These are phyloP conservation scores for Tardiomyces digboiensis DNA, from an alignment of 1,139 yeast genomes.

Conservation along the genomic window DNA sequence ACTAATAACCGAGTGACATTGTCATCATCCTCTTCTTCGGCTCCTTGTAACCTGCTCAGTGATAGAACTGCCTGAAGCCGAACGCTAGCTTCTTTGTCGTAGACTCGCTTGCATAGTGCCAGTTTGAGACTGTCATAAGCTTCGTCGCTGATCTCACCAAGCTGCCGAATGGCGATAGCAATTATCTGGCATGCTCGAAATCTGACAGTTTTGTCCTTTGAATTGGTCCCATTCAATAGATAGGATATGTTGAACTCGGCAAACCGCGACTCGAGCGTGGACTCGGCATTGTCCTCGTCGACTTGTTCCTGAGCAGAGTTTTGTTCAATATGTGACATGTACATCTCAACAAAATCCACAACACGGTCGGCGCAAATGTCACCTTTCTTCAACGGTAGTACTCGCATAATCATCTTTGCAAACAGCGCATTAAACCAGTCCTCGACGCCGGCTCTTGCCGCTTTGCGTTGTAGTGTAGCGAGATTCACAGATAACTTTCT, in stretches of 20 bases:
- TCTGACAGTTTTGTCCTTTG: conserved; percentile 69
- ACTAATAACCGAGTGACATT: conserved; percentile 43
- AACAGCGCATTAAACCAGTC: conserved; percentile 53
- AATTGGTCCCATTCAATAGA: conserved; percentile 64
- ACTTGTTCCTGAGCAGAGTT: conserved; percentile 25
- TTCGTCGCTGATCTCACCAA: conserved; percentile 71
- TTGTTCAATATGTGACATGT: conserved; percentile 38
- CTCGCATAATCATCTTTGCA: conserved; percentile 50
- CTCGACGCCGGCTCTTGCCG: conserved; percentile 42
- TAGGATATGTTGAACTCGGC: conserved; percentile 56
- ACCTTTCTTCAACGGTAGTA: conserved; percentile 58
- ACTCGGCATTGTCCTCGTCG: conserved; percentile 30
- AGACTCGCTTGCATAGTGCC: conserved; percentile 52
- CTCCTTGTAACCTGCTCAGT: conserved; percentile 66
- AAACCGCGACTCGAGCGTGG: conserved; percentile 35
- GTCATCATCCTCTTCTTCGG: conserved; percentile 35
- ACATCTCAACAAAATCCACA: conserved; percentile 62
- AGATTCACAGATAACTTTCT: conserved; percentile 60
- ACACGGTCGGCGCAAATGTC: conserved; percentile 72
- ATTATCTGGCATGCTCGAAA: conserved; percentile 73
- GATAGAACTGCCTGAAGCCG: conserved; percentile 80
- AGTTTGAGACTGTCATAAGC: conserved; percentile 54
- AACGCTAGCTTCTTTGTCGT: conserved; percentile 72
- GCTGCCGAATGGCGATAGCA: conserved; percentile 60
- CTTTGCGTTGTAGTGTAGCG: conserved; percentile 47